Conservation (phyloP, 768 basidiomycete species). For the Boletus tomentosulus region DNA sequence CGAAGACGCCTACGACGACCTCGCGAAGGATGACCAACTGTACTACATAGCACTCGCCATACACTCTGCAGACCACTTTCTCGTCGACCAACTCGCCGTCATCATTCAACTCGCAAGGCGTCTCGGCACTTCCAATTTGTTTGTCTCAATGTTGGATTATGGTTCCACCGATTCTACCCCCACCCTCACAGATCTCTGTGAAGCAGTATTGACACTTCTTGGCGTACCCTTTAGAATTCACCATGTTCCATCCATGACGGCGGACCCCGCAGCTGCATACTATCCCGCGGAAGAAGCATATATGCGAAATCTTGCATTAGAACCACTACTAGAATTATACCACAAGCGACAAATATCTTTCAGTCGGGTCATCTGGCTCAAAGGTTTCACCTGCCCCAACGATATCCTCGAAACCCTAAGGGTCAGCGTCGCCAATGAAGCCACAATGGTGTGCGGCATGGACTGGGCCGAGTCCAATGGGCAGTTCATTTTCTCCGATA, state of each 20-base stretch:
- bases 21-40: slow-evolving; percentile 74
- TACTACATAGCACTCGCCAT: slow-evolving; percentile 96
- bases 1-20: slow-evolving; percentile 78
- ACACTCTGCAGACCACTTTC: slow-evolving; percentile 98
- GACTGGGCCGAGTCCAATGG: slow-evolving; percentile 99
- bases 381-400: slow-evolving; percentile 98
- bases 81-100: slow-evolving; percentile 96
- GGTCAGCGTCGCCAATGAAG: slow-evolving; percentile 85
- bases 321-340: slow-evolving; percentile 82
- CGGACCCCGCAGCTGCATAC: slow-evolving; percentile 81
- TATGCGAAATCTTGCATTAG: slow-evolving; percentile 87
- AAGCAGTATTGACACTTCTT: slow-evolving; percentile 89
- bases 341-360: slow-evolving; percentile 77
- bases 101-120: slow-evolving; percentile 94
- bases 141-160: slow-evolving; percentile 98
- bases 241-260: slow-evolving; percentile 90
- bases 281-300: slow-evolving; percentile 95
- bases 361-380: slow-evolving; percentile 92
- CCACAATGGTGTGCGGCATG: slow-evolving; percentile 99
- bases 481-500: slow-evolving; percentile 96
- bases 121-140: slow-evolving; percentile 83
- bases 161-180: slow-evolving; percentile 94
- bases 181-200: slow-evolving; percentile 90
- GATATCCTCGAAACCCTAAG: slow-evolving; percentile 96
- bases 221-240: slow-evolving; percentile 92